Percentiles rank a stretch among this genome's conserved stretches.
Conservation (phyloP, 2,329 filamentous ascomycete species). For the Diplocarpon rosae region DNA sequence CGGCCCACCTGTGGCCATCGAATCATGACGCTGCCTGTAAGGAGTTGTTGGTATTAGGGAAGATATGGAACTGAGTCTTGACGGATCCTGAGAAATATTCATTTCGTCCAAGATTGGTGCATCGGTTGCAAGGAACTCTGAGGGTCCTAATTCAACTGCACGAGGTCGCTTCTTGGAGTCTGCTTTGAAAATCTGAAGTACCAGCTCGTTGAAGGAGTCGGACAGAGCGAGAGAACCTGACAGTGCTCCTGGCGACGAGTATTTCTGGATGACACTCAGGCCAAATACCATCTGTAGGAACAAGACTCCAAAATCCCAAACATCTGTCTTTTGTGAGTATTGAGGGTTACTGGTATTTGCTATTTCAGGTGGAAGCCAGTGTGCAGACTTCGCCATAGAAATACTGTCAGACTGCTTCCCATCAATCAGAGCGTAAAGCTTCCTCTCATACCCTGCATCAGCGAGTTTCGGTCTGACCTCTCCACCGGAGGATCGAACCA, state of each 20-base stretch:
- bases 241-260: conserved; percentile 66
- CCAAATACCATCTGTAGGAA: conserved; percentile 94
- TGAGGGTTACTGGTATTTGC: conserved; percentile 48
- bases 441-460: conserved; percentile 60
- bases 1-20: conserved; percentile 39
- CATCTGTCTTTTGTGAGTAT: conserved; percentile 69
- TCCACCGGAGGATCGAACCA: conserved; percentile 59
- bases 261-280: conserved; percentile 61
- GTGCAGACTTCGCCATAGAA: conserved; percentile 59
- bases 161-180: conserved; percentile 77
- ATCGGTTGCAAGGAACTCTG: conserved; percentile 55
- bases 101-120: conserved; percentile 39
- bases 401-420: conserved; percentile 42
- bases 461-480: conserved; percentile 64
- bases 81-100: conserved; percentile 30
- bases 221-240: conserved; percentile 64
- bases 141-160: conserved; percentile 61
- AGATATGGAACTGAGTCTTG: conserved; percentile 31
- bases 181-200: conserved; percentile 73
- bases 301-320: conserved; percentile 90
- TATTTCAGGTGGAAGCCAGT: conserved; percentile 76
- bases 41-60: conserved; percentile 34
- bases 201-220: conserved; percentile 64
- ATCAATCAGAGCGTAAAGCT: conserved; percentile 50
- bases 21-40: conserved; percentile 49